Base-by-base conservation (phyloP, 768 basidiomycete genomes). In the Inosperma sp. region DNA sequence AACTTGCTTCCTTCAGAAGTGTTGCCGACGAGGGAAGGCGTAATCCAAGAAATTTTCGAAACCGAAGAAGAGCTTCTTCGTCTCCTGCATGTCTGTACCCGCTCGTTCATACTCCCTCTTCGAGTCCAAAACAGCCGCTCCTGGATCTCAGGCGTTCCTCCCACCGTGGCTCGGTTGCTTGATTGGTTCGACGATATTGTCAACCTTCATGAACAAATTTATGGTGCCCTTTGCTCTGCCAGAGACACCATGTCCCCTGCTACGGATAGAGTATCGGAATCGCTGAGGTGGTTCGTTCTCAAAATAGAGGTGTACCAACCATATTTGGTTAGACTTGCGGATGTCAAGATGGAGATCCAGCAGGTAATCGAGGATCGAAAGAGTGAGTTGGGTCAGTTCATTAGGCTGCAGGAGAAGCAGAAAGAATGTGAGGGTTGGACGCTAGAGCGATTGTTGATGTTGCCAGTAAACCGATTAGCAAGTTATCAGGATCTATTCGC, bases 121-220 rank as follows among this genome's bases (percentile, higher is more conserved):
- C 83, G 89, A 7, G 74, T 80, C 3, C 80, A 84, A 53, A 77
- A 84, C 56, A 82, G 77, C 41, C 81, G 81, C 45, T 62, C 72
- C 2, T 96, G 93, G 90, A 84, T 95, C 30, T 70, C 80, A 1
- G 92, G 92, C 14, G 78, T 97, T 14, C 91, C 92, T 1, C 54
- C 70, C 2, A 77, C 82, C 29, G 74, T 92, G 10, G 76, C 83
- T 1, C 79, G 81, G 9, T 72, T 93, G 17, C 82, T 97, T 53
- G 91, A 93, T 65, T 91, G 88, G 84, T 69, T 94, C 43, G 91
- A 94, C 56, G 89, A 91, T 58, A 88, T 97, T 53, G 73, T 86
- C 8, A 82, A 84, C 48, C 71, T 93, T 2, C 93, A 96, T 57
- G 69, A 72, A 4, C 77, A 83, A 51, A 71, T 96, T 21, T 72